phyloP scores from a whole-genome alignment of 805 yeast species.

The Ascoidea rubescens region DNA sequence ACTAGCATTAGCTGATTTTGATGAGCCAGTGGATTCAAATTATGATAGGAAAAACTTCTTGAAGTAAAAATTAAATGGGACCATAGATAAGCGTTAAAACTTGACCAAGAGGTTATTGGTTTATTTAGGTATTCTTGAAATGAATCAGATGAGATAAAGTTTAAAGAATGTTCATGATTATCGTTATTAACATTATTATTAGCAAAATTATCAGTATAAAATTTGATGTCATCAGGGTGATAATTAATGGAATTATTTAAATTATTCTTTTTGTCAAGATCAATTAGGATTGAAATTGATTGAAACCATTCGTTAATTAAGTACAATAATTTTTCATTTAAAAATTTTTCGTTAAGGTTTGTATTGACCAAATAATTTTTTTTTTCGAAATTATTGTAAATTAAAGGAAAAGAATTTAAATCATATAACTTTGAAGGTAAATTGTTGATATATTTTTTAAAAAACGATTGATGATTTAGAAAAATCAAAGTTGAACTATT shows the following conservation, averaged over 20 bases:
- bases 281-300: neutral
- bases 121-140: slow-evolving; percentile 12
- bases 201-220: slow-evolving; percentile 17
- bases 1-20: slow-evolving; percentile 46
- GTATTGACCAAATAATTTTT: slow-evolving; percentile 46
- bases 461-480: slow-evolving; percentile 13
- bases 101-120: slow-evolving; percentile 32
- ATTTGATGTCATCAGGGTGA: slow-evolving; percentile 19
- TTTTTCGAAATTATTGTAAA: slow-evolving; percentile 41
- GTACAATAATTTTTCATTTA: slow-evolving; percentile 25
- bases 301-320: slow-evolving; percentile 49
- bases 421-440: slow-evolving; percentile 30
- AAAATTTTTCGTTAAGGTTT: slow-evolving; percentile 44
- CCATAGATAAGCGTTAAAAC: slow-evolving; percentile 65
- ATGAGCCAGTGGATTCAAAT: slow-evolving; percentile 21
- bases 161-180: neutral
- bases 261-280: slow-evolving; percentile 13
- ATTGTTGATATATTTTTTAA: slow-evolving; percentile 27
- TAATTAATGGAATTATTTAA: slow-evolving; percentile 25
- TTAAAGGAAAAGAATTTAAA: slow-evolving; percentile 43
- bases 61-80: slow-evolving; percentile 56
- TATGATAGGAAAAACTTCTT: slow-evolving; percentile 61
- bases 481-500: slow-evolving; percentile 8
- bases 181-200: neutral
- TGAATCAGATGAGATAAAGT: slow-evolving; percentile 10